Evolutionary conservation across 2,329 filamentous ascomycete genomes (phyloP), one percentile per base, ranked within the genome.

Genomic region (Aspergillus proliferans): DNA sequence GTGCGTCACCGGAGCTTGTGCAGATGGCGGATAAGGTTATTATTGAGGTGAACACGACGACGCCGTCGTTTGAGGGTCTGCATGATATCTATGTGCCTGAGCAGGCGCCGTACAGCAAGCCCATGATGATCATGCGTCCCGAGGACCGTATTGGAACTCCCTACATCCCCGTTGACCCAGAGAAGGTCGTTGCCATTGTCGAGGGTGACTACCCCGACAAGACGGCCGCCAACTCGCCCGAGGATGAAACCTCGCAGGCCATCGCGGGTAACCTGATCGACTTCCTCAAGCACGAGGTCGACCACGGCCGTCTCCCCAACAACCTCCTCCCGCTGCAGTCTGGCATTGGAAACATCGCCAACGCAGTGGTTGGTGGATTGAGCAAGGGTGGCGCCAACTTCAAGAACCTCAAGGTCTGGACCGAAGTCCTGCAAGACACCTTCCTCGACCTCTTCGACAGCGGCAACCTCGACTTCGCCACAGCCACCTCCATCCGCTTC

Each of bases 21-120:
- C 88, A 95, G 71, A 88, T 94, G 82, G 88, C 89, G 46, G 88
- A 95, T 67, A 95, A 95, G 76, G 79, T 95, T 71, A 89, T 95
- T 63, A 88, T 95, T 63, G 89, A 95, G 74, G 86, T 95, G 71
- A 95, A 95, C 76, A 95, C 90, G 0, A 76, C 88, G 1, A 81
- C 87, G 45, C 89, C 89, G 4, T 88, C 83, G 40, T 91, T 95
- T 63, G 86, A 93, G 68, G 90, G 88, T 46, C 80, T 95, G 15
- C 89, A 95, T 76, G 90, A 95, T 63, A 94, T 95, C 66, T 90
- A 87, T 53, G 86, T 91, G 79, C 88, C 86, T n/a, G 86, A 93
- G 58, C 74, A 91, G 9, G 89, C 89, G 15, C 89, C 89, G 2
- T 73, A 78, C 56, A 79, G 88, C 58, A 94, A 93, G 74, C 89